Percentiles rank a stretch among this genome's conserved stretches.
Evolutionary conservation across 176 grass and related monocot genomes (phyloP).

Genomic region (Avena insularis): DNA sequence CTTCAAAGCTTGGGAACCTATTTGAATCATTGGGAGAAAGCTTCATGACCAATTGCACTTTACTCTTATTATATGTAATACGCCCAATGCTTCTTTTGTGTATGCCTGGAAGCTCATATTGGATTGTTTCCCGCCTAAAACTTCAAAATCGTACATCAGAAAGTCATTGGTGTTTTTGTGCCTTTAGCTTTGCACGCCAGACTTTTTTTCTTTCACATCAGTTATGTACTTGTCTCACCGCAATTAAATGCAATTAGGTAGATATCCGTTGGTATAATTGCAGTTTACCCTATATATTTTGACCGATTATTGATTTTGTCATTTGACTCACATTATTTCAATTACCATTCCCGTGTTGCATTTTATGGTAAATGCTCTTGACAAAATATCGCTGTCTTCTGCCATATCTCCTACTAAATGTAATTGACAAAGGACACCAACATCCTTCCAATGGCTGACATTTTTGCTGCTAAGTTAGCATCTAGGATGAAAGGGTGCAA

Average conservation of each 20-base stretch:
- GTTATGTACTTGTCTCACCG: no score
- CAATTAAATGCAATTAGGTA: neutral
- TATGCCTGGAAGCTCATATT: no score
- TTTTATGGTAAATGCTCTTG: neutral
- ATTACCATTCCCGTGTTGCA: neutral
- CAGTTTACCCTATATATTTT: neutral
- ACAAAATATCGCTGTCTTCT: neutral
- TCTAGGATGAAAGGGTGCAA: neutral
- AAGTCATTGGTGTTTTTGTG: no score
- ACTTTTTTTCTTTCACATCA: no score
- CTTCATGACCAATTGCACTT: no score
- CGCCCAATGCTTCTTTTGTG: no score
- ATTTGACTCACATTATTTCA: neutral
- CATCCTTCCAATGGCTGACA: neutral
- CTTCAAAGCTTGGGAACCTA: no score
- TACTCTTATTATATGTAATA: no score
- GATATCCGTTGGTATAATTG: neutral
- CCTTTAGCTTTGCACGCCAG: no score
- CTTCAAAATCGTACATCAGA: no score
- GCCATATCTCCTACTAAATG: neutral
- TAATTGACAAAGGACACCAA: neutral
- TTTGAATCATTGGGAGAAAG: no score
- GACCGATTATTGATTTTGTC: neutral
- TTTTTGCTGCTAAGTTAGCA: neutral
- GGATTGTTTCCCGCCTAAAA: no score